Evolutionary conservation across 2,329 filamentous ascomycete genomes (phyloP).

Genomic region (Penicillium sp.): DNA sequence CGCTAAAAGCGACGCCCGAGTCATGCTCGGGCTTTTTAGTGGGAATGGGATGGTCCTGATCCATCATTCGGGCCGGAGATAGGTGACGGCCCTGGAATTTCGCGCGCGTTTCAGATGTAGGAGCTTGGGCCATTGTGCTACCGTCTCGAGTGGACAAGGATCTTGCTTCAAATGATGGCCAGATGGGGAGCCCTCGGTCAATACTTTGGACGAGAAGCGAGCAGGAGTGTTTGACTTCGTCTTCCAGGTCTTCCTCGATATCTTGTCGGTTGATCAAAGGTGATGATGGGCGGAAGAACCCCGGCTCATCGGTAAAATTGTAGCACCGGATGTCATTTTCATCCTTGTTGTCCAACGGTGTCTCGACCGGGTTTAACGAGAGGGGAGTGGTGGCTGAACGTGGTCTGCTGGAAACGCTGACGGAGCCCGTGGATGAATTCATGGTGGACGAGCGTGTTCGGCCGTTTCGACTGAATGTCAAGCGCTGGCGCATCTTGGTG

Average conservation of each 20-base stretch:
- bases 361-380: constrained; percentile 8
- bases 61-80: constrained; percentile 9
- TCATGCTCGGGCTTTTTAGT: constrained; percentile 11
- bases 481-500: constrained; percentile 24
- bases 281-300: constrained; percentile 35
- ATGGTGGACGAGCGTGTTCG: constrained; percentile 17
- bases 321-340: constrained; percentile 30
- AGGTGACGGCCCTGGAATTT: constrained; percentile 8
- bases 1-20: constrained; percentile 16
- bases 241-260: constrained; percentile 38
- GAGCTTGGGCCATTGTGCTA: constrained; percentile 1
- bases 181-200: constrained; percentile 29
- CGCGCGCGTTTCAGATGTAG: constrained; percentile 1
- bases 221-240: constrained; percentile 41
- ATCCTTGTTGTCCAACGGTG: constrained; percentile 7
- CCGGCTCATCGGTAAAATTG: constrained; percentile 41
- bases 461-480: constrained; percentile 17
- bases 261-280: constrained; percentile 40
- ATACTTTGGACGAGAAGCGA: constrained; percentile 36
- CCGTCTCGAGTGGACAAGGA: neutral
- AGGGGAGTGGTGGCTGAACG: constrained; percentile 22
- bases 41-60: constrained; percentile 1
- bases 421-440: constrained; percentile 1
- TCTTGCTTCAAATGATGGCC: constrained; percentile 9
- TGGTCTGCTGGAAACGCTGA: constrained; percentile 15